These are phyloP conservation scores for Exophiala dermatitidis DNA, from an alignment of 2,329 filamentous ascomycete genomes.

Conservation along the genomic window DNA sequence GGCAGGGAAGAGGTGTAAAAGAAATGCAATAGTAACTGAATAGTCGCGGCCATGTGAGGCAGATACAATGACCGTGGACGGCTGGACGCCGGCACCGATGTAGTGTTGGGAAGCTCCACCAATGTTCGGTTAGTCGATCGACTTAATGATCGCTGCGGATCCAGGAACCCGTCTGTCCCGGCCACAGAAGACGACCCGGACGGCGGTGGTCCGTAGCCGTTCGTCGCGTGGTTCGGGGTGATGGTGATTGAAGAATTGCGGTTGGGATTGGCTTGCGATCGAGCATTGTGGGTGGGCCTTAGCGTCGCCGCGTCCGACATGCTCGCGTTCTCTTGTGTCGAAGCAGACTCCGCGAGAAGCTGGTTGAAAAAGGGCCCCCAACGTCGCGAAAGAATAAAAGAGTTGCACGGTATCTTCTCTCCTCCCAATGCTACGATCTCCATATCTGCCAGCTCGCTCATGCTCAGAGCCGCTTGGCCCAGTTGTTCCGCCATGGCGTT, in stretches of 20 bases:
- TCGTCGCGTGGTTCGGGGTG: conserved; percentile 49
- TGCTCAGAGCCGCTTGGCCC: conserved; percentile 67
- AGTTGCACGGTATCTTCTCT: conserved; percentile 89
- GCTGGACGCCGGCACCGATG: conserved; percentile 49
- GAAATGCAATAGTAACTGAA: conserved; percentile 85
- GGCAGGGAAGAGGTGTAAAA: conserved; percentile 89
- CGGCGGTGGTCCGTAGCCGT: conserved; percentile 12
- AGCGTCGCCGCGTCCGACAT: conserved; percentile 66
- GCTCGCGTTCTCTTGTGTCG: conserved; percentile 50
- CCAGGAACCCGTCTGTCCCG: conserved; percentile 13
- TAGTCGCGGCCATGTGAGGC: conserved; percentile 81
- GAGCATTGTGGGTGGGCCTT: conserved; percentile 49
- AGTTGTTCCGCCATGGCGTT: conserved; percentile 75
- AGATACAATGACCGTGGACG: conserved; percentile 84
- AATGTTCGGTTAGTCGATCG: conserved; percentile 25
- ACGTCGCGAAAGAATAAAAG: conserved; percentile 72
- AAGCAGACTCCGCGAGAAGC: conserved; percentile 69
- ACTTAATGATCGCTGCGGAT: conserved; percentile 24
- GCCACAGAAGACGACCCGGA: neutral
- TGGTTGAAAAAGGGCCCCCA: conserved; percentile 98
- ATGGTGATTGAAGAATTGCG: conserved; percentile 77
- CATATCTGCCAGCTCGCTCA: conserved; percentile 92
- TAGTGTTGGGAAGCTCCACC: conserved; percentile 48
- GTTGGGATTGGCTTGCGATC: conserved; percentile 36
- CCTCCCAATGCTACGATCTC: conserved; percentile 87